Evolutionary conservation across 768 basidiomycete species (phyloP), one percentile per base, ranked within the genome.

Genomic region (Suillus fuscotomentosus): DNA sequence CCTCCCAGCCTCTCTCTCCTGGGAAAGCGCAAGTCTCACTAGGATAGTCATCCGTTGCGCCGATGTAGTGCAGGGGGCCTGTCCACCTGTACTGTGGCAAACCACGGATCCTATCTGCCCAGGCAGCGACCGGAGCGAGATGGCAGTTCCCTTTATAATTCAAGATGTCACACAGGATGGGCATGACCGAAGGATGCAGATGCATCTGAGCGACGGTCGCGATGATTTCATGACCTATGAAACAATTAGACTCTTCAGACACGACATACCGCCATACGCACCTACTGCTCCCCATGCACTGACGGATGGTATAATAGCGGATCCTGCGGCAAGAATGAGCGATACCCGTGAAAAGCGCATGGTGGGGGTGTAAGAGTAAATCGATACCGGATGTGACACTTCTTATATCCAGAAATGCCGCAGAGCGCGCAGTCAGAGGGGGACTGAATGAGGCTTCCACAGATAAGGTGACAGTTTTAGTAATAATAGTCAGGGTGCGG

Each of bases 181-280:
- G 82, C 47, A 89, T 81, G 5, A 90, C 88, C 2, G 78, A 79
- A 0, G 92, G 92, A 73, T 93, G 86, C 3, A 98, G 84, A 73
- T 97, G 87, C 65, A 96, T 93, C 73, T 98, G 91, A 1, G 97
- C 97, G 63, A 99, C 91, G 5, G 95, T 97, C 1, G 95, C 96
- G 6, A 94, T 86, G 39, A 97, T 89, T 79, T 97, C 92, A 70
- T 98, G 96, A 4, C 96, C 94, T 88, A 66, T 31, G 36, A 13
- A 13, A 61, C 27, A 51, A 36, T 54, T 67, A n/a, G 43, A 41
- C 63, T 45, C 38, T 13, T 34, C 47, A 24, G 24, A 22, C 2
- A 38, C 7, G 15, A 61, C 50, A 31, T 20, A 43, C 36, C 22
- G 34, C 63, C 34, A 5, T 24, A 62, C 48, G 56, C 73, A 79